Evolutionary conservation across 306 rosid genomes (phyloP), one percentile per base, ranked within the genome.

Genomic region (Albizia julibrissin): DNA sequence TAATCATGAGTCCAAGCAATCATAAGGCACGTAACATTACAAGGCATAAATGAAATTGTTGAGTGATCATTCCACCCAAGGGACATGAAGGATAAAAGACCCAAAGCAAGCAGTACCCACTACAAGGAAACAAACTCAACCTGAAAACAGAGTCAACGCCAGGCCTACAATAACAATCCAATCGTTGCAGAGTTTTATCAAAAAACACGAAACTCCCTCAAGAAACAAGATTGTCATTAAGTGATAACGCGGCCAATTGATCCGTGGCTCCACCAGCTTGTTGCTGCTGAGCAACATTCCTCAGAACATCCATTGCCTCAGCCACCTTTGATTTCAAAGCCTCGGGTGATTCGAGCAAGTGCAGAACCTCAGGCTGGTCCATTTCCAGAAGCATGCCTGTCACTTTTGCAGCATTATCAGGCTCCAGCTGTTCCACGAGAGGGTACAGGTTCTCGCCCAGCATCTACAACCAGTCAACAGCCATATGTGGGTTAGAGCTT

Each of bases 381-480:
- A 96, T 96, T 94, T 96, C 99, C 84, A 96, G 85, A 77, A 96
- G 99, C 99, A 96, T 96, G 77, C 99, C 99, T 1, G 99, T 96
- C 34, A 96, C 99, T 87, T 96, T 96, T 8, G 99, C 99, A 19
- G 99, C 98, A 72, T 96, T 91, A 27, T 96, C 99, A 22, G 93
- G 91, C 89, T 96, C 99, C 82, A 96, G 87, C 87, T 92, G 99
- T 26, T 96, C 99, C 91, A 96, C 99, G 1, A 91, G 99, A 4
- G 99, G 99, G 88, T 96, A 96, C 3, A 96, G 99, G 85, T 78
- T 93, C 84, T 96, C 99, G 16, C 99, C 99, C 89, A 96, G 92
- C 99, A 96, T 96, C 98, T 96, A 75, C 83, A 85, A 62, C 47
- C 46, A 81, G 54, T 31, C 62, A 69, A 74, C 61, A 59, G 79